Evolutionary conservation across 345 rosid species (phyloP).

Genomic region (Hirschfeldia incana): DNA sequence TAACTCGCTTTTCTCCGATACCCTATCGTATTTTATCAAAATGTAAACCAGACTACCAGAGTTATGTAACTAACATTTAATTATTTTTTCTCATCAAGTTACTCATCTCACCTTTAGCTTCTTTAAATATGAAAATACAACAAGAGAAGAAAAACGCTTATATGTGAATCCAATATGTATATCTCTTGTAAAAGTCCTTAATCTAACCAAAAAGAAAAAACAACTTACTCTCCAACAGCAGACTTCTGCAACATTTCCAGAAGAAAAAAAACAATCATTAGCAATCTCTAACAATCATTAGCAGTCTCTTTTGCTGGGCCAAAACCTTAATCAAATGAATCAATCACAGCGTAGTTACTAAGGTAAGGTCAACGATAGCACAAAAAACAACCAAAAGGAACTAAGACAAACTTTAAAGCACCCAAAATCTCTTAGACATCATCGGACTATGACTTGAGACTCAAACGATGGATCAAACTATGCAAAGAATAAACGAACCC

Average conservation of each 20-base stretch:
- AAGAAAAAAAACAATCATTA: neutral
- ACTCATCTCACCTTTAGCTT: neutral
- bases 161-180: neutral
- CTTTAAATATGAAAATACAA: neutral
- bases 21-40: neutral
- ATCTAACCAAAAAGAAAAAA: neutral
- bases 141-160: neutral
- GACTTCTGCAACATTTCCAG: slow-evolving; percentile 46
- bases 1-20: neutral
- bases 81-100: neutral
- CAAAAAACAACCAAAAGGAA: no score
- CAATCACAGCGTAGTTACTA: neutral
- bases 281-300: no score
- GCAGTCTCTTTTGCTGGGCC: neutral
- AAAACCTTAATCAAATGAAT: neutral
- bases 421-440: no score
- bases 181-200: neutral
- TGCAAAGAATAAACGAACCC: neutral
- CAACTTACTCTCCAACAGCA: slow-evolving; percentile 45
- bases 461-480: neutral
- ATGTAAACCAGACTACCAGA: neutral
- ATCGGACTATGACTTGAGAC: no score
- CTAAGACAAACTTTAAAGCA: no score
- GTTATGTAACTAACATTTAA: neutral
- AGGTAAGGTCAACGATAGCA: no score